Conservation (phyloP, 1,139 yeast genomes). For the Pichia sp. region DNA sequence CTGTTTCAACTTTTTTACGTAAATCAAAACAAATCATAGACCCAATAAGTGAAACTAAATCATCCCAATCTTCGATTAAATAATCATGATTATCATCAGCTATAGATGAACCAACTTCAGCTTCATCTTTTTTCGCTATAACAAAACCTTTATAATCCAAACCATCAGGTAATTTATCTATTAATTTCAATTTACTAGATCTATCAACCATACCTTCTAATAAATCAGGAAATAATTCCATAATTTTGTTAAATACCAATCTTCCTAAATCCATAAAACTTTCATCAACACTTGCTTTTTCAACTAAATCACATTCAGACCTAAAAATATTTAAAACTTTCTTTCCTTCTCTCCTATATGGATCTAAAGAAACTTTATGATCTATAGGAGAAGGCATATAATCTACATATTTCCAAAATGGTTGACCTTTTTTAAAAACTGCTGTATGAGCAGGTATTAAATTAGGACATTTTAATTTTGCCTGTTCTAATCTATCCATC, state of each 20-base stretch:
- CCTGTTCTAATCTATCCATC: conserved; percentile 65
- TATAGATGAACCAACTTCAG: conserved; percentile 16
- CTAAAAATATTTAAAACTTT: conserved; percentile 63
- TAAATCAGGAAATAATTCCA: conserved; percentile 33
- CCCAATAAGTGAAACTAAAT: conserved; percentile 61
- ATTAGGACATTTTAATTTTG: conserved; percentile 67
- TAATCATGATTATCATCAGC: conserved; percentile 13
- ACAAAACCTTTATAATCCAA: conserved; percentile 19
- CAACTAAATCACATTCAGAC: conserved; percentile 56
- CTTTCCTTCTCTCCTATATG: conserved; percentile 81
- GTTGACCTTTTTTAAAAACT: conserved; percentile 81
- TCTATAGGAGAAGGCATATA: conserved; percentile 39
- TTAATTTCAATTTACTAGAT: conserved; percentile 38
- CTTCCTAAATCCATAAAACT: conserved; percentile 79
- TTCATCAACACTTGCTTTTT: conserved; percentile 95
- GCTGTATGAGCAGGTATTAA: conserved; percentile 87
- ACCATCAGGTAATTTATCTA: conserved; percentile 32
- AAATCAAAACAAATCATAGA: conserved; percentile 51
- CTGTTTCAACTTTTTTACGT: conserved; percentile 45
- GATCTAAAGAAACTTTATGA: conserved; percentile 86
- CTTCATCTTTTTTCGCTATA: conserved; percentile 29
- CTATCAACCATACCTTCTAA: conserved; percentile 5
- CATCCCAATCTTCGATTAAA: conserved; percentile 73
- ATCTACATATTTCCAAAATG: conserved; percentile 66
- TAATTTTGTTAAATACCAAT: conserved; percentile 34